phyloP scores from a whole-genome alignment of 495 filamentous ascomycete genomes.

The Beverwykella pulmonaria region DNA sequence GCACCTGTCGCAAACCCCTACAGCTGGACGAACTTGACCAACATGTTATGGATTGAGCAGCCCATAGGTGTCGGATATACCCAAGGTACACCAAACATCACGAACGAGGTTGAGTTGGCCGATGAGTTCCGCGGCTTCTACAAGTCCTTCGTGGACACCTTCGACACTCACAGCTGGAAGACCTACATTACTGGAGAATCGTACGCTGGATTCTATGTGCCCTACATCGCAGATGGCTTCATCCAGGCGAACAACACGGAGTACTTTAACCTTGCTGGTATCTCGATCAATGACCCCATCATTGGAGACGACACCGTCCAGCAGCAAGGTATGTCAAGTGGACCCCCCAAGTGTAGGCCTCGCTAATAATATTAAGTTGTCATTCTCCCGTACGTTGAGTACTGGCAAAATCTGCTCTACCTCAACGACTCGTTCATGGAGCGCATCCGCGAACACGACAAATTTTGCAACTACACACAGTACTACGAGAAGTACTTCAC shows the following conservation, averaged over 20 bases:
- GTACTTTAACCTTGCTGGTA: slow-evolving; percentile 68
- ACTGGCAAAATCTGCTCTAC: slow-evolving; percentile 61
- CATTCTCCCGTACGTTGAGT: slow-evolving; percentile 62
- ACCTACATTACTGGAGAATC: slow-evolving; percentile 57
- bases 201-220: slow-evolving; percentile 74
- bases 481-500: slow-evolving; percentile 64
- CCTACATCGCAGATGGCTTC: slow-evolving; percentile 77
- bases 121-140: slow-evolving; percentile 58
- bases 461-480: slow-evolving; percentile 66
- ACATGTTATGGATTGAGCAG: slow-evolving; percentile 75
- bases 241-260: slow-evolving; percentile 66
- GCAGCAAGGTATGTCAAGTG: slow-evolving; percentile 49
- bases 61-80: slow-evolving; percentile 77
- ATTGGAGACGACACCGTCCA: slow-evolving; percentile 57
- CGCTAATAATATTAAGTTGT: too few species aligned
- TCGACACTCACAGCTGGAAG: slow-evolving; percentile 62
- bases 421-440: slow-evolving; percentile 69
- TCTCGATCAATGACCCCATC: slow-evolving; percentile 71
- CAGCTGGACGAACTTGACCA: slow-evolving; percentile 73
- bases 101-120: slow-evolving; percentile 65
- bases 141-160: slow-evolving; percentile 69
- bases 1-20: slow-evolving; percentile 36
- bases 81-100: slow-evolving; percentile 62
- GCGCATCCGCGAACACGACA: slow-evolving; percentile 57
- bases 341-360: too few species aligned